Conservation (phyloP, 495 filamentous ascomycete genomes). For the Podospora tetraspora region DNA sequence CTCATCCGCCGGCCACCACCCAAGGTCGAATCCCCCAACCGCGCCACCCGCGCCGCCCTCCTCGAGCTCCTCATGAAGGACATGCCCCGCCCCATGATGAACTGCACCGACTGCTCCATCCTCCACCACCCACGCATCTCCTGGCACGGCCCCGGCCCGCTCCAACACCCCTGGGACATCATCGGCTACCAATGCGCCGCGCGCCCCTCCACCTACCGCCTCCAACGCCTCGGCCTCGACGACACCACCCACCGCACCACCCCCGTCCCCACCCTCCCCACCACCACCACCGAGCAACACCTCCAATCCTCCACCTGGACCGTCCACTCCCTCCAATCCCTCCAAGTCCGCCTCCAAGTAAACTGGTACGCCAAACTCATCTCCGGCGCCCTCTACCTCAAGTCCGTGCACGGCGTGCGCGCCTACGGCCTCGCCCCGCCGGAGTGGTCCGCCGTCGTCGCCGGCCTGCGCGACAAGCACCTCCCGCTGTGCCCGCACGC, state of each 20-base stretch:
- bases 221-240: background rate
- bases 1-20: background rate
- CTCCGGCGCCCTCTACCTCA: background rate
- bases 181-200: background rate
- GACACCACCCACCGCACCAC: background rate
- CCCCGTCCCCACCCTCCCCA: background rate
- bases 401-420: background rate
- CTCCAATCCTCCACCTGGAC: background rate
- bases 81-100: background rate
- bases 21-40: background rate
- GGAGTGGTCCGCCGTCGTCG: background rate
- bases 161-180: background rate
- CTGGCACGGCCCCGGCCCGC: background rate
- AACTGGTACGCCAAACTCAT: background rate
- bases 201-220: background rate
- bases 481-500: background rate
- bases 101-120: background rate
- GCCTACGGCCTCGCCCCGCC: background rate
- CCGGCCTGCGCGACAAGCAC: background rate
- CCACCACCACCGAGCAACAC: background rate
- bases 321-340: background rate
- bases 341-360: background rate
- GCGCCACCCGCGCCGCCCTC: background rate
- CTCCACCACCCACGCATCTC: background rate
- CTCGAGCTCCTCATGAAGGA: background rate